Evolutionary conservation across 2,329 filamentous ascomycete species (phyloP).

Genomic region (Fusarium domesticum): DNA sequence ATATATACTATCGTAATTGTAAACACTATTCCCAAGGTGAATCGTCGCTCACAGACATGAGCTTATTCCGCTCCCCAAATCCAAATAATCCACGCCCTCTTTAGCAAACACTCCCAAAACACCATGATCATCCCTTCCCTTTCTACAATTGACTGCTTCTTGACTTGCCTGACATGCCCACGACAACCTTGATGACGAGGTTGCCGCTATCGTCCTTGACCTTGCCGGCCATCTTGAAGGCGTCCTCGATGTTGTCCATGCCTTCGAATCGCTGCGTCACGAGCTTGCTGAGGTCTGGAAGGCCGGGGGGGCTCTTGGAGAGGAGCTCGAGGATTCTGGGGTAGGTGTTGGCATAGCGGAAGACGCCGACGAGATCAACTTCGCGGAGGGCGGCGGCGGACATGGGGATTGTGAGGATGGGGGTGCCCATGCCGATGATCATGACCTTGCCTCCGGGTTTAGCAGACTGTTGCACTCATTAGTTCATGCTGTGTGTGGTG

Average conservation of each 20-base stretch:
- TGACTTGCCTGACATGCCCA: conserved; percentile 41
- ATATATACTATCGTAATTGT: no score
- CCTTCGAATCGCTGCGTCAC: conserved; percentile 70
- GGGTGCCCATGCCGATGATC: conserved; percentile 70
- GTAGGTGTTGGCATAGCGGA: conserved; percentile 75
- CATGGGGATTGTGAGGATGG: conserved; percentile 66
- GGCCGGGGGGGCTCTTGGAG: conserved; percentile 44
- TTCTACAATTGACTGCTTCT: conserved; percentile 13
- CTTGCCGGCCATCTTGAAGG: conserved; percentile 70
- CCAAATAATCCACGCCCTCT: no score
- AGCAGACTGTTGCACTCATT: conserved; percentile 43
- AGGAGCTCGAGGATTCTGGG: conserved; percentile 51
- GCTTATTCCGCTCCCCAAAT: no score
- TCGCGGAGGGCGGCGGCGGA: conserved; percentile 67
- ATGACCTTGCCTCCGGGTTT: conserved; percentile 67
- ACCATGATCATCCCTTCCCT: not conserved
- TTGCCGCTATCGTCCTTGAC: conserved; percentile 67
- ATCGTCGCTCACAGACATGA: no score
- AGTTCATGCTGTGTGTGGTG: not conserved
- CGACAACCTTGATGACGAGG: conserved; percentile 72
- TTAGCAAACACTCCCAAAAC: no score
- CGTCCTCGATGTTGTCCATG: conserved; percentile 59
- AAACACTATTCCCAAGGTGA: no score
- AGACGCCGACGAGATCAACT: conserved; percentile 68
- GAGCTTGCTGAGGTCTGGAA: conserved; percentile 65